phyloP scores from a whole-genome alignment of 371 early-diverging fungal genomes.

The Catenaria anguillulae region DNA sequence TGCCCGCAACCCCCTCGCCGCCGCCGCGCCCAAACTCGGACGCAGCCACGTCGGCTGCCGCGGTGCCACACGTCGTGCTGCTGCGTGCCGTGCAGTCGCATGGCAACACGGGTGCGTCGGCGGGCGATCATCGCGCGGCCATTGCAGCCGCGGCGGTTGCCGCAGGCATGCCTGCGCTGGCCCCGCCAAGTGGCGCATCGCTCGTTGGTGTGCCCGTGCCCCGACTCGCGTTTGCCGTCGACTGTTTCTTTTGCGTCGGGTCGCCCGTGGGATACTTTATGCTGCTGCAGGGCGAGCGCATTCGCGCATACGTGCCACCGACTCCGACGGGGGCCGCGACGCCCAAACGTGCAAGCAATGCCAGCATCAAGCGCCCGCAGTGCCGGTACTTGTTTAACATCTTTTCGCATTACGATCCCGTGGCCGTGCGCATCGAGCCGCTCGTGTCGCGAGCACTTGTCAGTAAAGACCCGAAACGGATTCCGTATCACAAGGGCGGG shows the following conservation, averaged over 20 bases:
- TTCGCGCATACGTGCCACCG: not conserved
- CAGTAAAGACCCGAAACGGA: conserved; percentile 43
- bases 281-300: conserved; percentile 41
- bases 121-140: no score
- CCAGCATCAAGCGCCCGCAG: not conserved
- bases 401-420: conserved; percentile 26
- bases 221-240: conserved; percentile 27
- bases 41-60: conserved; percentile 12
- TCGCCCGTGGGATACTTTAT: conserved; percentile 61
- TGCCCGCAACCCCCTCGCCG: conserved; percentile 12
- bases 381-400: conserved; percentile 2
- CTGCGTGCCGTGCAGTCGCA: not conserved
- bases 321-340: not conserved
- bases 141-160: no score
- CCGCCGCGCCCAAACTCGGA: conserved; percentile 8
- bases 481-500: conserved; percentile 73
- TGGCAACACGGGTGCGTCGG: not conserved
- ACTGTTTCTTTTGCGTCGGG: conserved; percentile 52
- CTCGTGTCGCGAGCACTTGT: conserved; percentile 37
- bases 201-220: conserved; percentile 8
- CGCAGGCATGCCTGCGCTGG: not conserved
- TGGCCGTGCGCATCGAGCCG: conserved; percentile 34
- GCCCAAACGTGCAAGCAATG: no score
- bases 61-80: conserved; percentile 11
- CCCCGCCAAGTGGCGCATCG: not conserved